Base-by-base conservation (phyloP, 371 early-diverging fungal genomes). In the Parasitella parasitica region DNA sequence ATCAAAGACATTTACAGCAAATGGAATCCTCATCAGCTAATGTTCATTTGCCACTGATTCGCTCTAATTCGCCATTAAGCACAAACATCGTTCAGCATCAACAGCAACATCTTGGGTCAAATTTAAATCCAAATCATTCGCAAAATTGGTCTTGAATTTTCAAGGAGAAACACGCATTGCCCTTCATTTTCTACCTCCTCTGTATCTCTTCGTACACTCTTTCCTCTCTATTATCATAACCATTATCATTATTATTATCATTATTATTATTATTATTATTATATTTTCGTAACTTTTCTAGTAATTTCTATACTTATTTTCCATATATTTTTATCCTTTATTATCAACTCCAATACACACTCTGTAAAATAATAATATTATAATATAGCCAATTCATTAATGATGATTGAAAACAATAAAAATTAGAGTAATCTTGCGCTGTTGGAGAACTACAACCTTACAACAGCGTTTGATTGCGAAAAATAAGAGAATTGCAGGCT, bases 91-190 rank as follows among this genome's bases (percentile, higher is more conserved):
- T 35, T 15, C 54, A 54, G 13, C 54, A 54, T 1, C 56, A 56
- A 8, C 56, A 55, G 0, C 54, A 54, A 13, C 54, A 54, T 30
- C 54, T 18, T 18, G 39, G 39, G 39, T 39, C 39, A 18, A 39
- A 39, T 39, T 39, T 39, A 18, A 39, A 39, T 16, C 39, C 39
- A 39, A 27, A 27, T 24, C 50, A 57, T 15, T 38, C 50, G 6
- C 57, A 56, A 57, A 56, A 39, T 35, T 63, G 63, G 63, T 57
- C 63, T 15, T 63, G 34, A 63, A 22, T 16, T 22, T 15, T 30
- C 30, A 8, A 30, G 30, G 30, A 8, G 30, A 30, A 30, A 5
- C 8, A 8, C 30, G 3, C 30, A 3, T 8, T 30, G 30, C 8
- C 30, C 30, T 30, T 30, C 30, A 8, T 30, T 30, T 30, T 3